Conservation (phyloP, 495 filamentous ascomycete species). For the Penicillium crystallinum region DNA sequence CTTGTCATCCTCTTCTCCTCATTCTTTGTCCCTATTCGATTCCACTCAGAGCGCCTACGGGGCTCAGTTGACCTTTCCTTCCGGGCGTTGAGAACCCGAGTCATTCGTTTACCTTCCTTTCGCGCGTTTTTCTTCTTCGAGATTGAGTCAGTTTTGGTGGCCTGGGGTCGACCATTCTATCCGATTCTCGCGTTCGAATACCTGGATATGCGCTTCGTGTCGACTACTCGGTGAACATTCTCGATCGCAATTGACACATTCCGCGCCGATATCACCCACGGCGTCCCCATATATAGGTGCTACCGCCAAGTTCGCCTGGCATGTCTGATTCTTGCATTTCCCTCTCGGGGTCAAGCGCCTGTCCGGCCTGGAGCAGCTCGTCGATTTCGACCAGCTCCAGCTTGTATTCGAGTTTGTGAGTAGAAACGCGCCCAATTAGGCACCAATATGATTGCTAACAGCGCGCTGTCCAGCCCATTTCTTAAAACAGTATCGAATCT, state of each 20-base stretch:
- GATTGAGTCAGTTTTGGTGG: conserved; percentile 18
- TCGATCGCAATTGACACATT: conserved; percentile 22
- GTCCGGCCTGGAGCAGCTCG: conserved; percentile 75
- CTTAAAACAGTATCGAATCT: conserved; percentile 71
- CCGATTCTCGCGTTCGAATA: neutral
- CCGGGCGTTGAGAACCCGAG: conserved; percentile 22
- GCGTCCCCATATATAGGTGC: neutral
- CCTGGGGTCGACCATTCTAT: conserved; percentile 16
- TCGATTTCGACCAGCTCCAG: conserved; percentile 70
- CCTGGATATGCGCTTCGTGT: conserved; percentile 11
- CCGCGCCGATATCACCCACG: conserved; percentile 14
- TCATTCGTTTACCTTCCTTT: conserved; percentile 31
- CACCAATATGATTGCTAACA: conserved; percentile 20
- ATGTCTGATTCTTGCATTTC: conserved; percentile 64
- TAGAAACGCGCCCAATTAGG: conserved; percentile 11
- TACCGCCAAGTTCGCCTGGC: conserved; percentile 9
- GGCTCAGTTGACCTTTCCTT: conserved; percentile 20
- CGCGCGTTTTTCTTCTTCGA: conserved; percentile 15
- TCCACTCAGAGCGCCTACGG: conserved; percentile 14
- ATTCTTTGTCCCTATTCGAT: conserved; percentile 10
- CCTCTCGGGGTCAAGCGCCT: conserved; percentile 70
- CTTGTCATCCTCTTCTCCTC: conserved; percentile 8
- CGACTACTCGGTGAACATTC: neutral
- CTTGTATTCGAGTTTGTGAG: conserved; percentile 72
- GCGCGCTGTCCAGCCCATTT: conserved; percentile 64